Conservation (phyloP, 2,329 filamentous ascomycete genomes). For the Cyanodermella asteris region DNA sequence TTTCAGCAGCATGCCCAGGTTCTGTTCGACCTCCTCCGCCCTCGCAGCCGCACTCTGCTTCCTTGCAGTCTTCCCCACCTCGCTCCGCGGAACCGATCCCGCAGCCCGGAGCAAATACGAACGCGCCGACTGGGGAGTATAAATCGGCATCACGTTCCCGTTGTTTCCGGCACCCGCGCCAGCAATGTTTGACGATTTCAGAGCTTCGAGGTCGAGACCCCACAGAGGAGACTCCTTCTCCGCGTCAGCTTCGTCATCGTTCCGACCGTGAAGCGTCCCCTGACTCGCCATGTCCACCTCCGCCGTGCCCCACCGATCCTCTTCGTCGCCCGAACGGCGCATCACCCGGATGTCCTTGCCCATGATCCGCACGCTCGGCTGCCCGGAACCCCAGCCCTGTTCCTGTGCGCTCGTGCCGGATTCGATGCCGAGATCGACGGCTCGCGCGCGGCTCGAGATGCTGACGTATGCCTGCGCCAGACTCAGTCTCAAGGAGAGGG, state of each 20-base stretch:
- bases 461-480: slow-evolving; percentile 68
- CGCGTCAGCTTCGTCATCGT: slow-evolving; percentile 1
- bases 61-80: slow-evolving; percentile 15
- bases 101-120: slow-evolving; percentile 32
- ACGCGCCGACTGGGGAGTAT: slow-evolving; percentile 47
- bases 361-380: slow-evolving; percentile 51
- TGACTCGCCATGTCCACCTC: slow-evolving; percentile 5
- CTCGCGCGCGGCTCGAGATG: slow-evolving; percentile 57
- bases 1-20: slow-evolving; percentile 46
- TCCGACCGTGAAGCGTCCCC: slow-evolving; percentile 2
- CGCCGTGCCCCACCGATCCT: slow-evolving; percentile 17
- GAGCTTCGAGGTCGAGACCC: slow-evolving; percentile 34
- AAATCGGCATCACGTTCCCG: slow-evolving; percentile 41
- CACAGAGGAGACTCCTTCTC: slow-evolving; percentile 25
- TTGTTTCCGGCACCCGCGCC: slow-evolving; percentile 8
- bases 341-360: slow-evolving; percentile 53
- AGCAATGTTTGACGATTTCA: slow-evolving; percentile 23
- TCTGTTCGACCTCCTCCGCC: slow-evolving; percentile 42
- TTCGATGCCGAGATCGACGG: slow-evolving; percentile 51
- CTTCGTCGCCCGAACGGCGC: slow-evolving; percentile 53
- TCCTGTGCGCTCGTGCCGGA: slow-evolving; percentile 42
- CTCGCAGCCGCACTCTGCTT: slow-evolving; percentile 31
- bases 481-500: slow-evolving; percentile 61
- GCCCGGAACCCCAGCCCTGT: slow-evolving; percentile 51
- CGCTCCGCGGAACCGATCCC: slow-evolving; percentile 4